phyloP scores from a whole-genome alignment of 257 asterid species.

The Fraxinus pennsylvanica region DNA sequence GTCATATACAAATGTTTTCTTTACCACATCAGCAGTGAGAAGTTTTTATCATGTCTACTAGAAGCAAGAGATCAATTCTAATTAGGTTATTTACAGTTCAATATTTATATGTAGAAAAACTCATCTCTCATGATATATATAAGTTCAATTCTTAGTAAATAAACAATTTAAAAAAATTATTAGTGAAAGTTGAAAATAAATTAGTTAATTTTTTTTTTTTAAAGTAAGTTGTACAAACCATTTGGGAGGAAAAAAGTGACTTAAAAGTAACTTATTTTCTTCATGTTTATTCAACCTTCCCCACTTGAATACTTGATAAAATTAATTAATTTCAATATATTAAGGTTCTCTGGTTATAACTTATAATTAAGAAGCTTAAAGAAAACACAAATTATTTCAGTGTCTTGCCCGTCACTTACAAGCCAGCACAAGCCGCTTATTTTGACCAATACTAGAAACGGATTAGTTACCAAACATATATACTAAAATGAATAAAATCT shows the following conservation, averaged over 20 bases:
- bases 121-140: no score
- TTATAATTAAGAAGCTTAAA: neutral
- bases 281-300: no score
- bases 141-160: no score
- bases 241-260: slow-evolving; percentile 23
- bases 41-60: no score
- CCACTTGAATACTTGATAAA: no score
- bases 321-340: slow-evolving; percentile 37
- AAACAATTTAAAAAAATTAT: no score
- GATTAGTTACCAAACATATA: neutral
- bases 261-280: slow-evolving; percentile 12
- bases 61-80: no score
- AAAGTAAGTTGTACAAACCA: neutral
- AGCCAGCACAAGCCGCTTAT: neutral
- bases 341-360: slow-evolving; percentile 4
- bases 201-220: neutral
- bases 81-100: no score
- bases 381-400: neutral
- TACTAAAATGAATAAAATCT: slow-evolving; percentile 19
- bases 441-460: slow-evolving; percentile 21
- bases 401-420: slow-evolving; percentile 3
- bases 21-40: no score
- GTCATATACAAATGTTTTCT: no score
- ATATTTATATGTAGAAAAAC: no score
- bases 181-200: no score